Base-by-base conservation (phyloP, 73 alveolate species). In the Paramecium biaurelia region DNA sequence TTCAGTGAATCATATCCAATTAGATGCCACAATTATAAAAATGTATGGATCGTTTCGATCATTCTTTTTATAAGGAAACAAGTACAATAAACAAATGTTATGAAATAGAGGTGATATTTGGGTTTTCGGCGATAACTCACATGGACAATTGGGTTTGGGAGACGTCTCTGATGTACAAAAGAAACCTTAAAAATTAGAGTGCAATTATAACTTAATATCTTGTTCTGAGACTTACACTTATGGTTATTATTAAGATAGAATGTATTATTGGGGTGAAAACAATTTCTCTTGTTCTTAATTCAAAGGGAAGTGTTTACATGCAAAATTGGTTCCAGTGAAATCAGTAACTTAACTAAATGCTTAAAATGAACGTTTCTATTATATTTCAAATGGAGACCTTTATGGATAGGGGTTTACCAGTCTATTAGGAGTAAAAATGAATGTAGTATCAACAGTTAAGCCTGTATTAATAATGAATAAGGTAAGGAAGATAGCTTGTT, bases 221-320 rank as follows among this genome's bases (percentile, higher is more conserved):
- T 63, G 84, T 63, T 26, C 57, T 2, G 86, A 72, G 45, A 20
- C 23, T 30, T 72, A 72, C 34, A 7, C 86, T 3, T 72, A 72
- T 18, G 86, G 35, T 32, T 72, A 72, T 35, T 15, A 38, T 34
- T 12, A 23, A 23, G 86, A 72, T 10, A 42, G 67, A 35, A 2
- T 72, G 63, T 72, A 72, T 20, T 72, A 35, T 38, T 72, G 86
- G 86, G 86, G 86, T 5, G 58, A 72, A 18, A 38, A 9, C 14
- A 38, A 72, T 32, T 72, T 15, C 45, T 12, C 32, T 35, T 72
- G 86, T 72, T 32, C 86, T 30, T 42, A 34, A 30, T 63, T 63
- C 7, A 63, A 63, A 63, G 84, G 84, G 24, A 10, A 12, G 28
- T 32, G 45, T 14, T 63, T 63, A 11, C 24, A 12, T 32, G 28